phyloP scores from a whole-genome alignment of 2,329 filamentous ascomycete genomes.

The Phyllosticta ampelicida region DNA sequence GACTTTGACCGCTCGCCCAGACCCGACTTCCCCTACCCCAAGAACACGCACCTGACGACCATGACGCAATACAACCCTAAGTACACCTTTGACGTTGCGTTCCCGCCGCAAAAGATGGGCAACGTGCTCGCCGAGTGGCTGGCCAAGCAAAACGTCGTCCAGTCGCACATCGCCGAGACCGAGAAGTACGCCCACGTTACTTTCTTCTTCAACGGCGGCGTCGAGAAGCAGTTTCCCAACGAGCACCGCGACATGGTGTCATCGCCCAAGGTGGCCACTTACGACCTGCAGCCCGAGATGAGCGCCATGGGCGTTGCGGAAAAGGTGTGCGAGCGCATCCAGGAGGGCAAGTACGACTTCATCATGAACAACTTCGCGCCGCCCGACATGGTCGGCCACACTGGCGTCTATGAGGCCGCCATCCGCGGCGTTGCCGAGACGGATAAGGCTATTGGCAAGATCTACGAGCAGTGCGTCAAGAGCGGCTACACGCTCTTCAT shows the following conservation, averaged over 20 bases:
- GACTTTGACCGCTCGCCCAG: constrained; percentile 82
- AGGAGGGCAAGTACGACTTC: constrained; percentile 80
- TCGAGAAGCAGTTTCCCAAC: constrained; percentile 89
- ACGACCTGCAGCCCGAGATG: constrained; percentile 94
- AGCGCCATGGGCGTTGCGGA: constrained; percentile 81
- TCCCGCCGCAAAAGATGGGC: constrained; percentile 89
- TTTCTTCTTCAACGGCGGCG: constrained; percentile 99
- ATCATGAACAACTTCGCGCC: constrained; percentile 99
- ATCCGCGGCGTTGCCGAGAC: constrained; percentile 76
- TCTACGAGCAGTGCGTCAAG: constrained; percentile 90
- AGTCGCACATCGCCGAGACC: constrained; percentile 95
- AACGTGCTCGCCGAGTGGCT: constrained; percentile 98
- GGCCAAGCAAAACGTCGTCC: constrained; percentile 75
- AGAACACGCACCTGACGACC: constrained; percentile 76
- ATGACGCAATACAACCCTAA: constrained; percentile 99
- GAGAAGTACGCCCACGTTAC: constrained; percentile 99
- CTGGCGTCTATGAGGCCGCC: constrained; percentile 91
- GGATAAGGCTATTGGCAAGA: constrained; percentile 85
- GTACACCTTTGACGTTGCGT: constrained; percentile 85
- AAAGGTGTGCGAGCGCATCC: constrained; percentile 79
- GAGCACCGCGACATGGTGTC: constrained; percentile 91
- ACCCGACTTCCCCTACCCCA: constrained; percentile 88
- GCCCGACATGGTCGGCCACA: constrained; percentile 98
- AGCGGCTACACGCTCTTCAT: constrained; percentile 89
- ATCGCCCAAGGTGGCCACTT: constrained; percentile 90